Base-by-base conservation (phyloP, 306 rosid genomes). In the Rosa multiflora region DNA sequence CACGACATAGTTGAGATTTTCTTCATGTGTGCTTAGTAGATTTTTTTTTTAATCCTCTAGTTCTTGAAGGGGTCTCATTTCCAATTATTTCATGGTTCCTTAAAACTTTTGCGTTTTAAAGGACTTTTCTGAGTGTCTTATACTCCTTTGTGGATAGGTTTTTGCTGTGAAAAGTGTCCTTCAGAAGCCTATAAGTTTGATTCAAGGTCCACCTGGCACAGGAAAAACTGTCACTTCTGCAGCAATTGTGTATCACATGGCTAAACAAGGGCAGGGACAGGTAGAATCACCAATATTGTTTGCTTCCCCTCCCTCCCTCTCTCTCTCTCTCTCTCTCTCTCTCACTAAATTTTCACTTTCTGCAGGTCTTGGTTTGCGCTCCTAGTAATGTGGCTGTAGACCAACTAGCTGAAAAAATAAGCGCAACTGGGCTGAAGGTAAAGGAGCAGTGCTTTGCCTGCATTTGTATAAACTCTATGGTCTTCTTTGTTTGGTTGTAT, bases 231-330 rank as follows among this genome's bases (percentile, higher is more conserved):
- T 96, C 12, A 96, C 99, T 49, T 96, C 99, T 79, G 99, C 99
- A 62, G 99, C 99, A 48, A 93, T 96, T 79, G 98, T 96, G 71
- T 96, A 96, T 88, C 99, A 96, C 91, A 96, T 96, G 99, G 99
- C 99, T 77, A 96, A 96, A 87, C 99, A 96, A 87, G 98, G 97
- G 76, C 99, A 96, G 86, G 99, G 99, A 47, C 99, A 96, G 93
- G 99, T 92, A 81, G 72, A 73, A 46, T 75, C 15, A 61, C 14
- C 46, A 47, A 15, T 20, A 42, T 23, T 17, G 21, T 13, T 43
- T 52, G 37, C 37, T 63, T 49, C 47, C 21, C 48, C 74, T 71
- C 20, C 46, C 12, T 67, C 14, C 8, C 42, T 56, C 72, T 5
- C 42, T 42, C 23, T 32, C 49, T 44, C 56, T 66, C 2, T 72